A percentile compares a stretch with the other conserved stretches of the same genome.
These are phyloP conservation scores for Colletotrichum destructivum DNA, from an alignment of 2,329 filamentous ascomycete species.

Conservation along the genomic window DNA sequence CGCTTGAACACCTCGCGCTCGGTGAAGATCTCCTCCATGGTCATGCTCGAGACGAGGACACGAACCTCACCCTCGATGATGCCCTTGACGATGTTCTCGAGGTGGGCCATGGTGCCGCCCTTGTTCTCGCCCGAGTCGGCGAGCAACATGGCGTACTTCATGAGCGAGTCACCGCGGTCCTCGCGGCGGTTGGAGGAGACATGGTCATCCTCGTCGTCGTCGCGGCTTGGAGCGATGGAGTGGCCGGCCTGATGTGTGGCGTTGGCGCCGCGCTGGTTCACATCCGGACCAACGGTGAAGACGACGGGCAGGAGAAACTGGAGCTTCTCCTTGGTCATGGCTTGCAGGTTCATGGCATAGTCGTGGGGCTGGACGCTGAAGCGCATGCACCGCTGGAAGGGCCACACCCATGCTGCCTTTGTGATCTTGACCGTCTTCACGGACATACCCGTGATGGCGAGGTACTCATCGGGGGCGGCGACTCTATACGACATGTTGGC, in stretches of 20 bases:
- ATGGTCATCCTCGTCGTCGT: slow-evolving; percentile 41
- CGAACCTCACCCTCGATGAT: slow-evolving; percentile 92
- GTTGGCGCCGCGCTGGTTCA: slow-evolving; percentile 71
- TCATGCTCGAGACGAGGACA: slow-evolving; percentile 87
- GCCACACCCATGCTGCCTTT: slow-evolving; percentile 82
- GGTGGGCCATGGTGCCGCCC: slow-evolving; percentile 68
- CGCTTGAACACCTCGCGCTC: slow-evolving; percentile 84
- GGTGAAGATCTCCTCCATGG: slow-evolving; percentile 92
- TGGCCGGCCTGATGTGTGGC: slow-evolving; percentile 43
- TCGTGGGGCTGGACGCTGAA: slow-evolving; percentile 82
- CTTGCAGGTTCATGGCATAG: slow-evolving; percentile 85
- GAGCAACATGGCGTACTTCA: slow-evolving; percentile 87
- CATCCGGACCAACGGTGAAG: slow-evolving; percentile 87
- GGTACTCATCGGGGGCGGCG: slow-evolving; percentile 85
- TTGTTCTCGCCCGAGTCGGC: slow-evolving; percentile 75
- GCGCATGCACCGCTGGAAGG: slow-evolving; percentile 76
- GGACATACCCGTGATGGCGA: slow-evolving; percentile 87
- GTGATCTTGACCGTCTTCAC: slow-evolving; percentile 82
- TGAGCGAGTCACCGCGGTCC: slow-evolving; percentile 74
- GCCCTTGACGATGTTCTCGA: slow-evolving; percentile 89
- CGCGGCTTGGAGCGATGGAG: slow-evolving; percentile 40
- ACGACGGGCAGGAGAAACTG: slow-evolving; percentile 87
- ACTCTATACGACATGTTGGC: slow-evolving; percentile 74
- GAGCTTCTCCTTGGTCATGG: slow-evolving; percentile 91
- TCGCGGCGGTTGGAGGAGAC: slow-evolving; percentile 54